Evolutionary conservation across 106 monocot genomes (phyloP).

Genomic region (Dactylorhiza incarnata): DNA sequence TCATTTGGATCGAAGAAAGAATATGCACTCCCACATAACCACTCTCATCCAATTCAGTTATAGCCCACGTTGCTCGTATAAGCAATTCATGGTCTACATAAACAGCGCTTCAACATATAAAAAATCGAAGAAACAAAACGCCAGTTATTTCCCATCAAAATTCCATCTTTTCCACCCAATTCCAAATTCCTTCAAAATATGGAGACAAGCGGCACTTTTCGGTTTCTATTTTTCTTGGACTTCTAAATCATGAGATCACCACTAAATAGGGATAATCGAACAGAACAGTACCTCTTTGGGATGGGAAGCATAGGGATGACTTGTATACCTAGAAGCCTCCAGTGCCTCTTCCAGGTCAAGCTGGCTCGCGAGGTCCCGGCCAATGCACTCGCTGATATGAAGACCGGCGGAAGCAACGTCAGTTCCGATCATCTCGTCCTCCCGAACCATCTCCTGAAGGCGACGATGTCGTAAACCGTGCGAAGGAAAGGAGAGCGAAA

Average conservation of each 20-base stretch:
- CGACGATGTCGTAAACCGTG: neutral
- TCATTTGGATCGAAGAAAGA: neutral
- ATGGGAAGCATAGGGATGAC: constrained; percentile 65
- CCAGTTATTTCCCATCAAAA: too few species aligned
- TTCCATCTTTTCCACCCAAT: too few species aligned
- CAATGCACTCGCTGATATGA: constrained; percentile 80
- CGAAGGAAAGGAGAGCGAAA: neutral
- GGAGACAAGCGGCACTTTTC: too few species aligned
- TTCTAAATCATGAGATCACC: neutral
- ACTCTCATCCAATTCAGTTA: neutral
- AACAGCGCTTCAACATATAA: too few species aligned
- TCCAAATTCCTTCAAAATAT: too few species aligned
- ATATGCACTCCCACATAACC: neutral
- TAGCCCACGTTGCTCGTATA: too few species aligned
- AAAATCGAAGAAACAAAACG: too few species aligned
- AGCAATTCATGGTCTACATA: too few species aligned
- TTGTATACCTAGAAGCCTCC: constrained; percentile 77
- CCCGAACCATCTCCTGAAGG: constrained; percentile 50
- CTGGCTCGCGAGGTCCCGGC: constrained; percentile 56
- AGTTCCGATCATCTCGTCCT: constrained; percentile 73
- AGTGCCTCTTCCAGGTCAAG: constrained; percentile 85
- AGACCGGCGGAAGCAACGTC: constrained; percentile 82
- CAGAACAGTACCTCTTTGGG: constrained; percentile 35
- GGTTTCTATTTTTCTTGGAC: neutral
- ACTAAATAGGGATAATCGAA: neutral